These are phyloP conservation scores for Scorias spongiosa DNA, from an alignment of 2,329 filamentous ascomycete genomes.

Conservation along the genomic window DNA sequence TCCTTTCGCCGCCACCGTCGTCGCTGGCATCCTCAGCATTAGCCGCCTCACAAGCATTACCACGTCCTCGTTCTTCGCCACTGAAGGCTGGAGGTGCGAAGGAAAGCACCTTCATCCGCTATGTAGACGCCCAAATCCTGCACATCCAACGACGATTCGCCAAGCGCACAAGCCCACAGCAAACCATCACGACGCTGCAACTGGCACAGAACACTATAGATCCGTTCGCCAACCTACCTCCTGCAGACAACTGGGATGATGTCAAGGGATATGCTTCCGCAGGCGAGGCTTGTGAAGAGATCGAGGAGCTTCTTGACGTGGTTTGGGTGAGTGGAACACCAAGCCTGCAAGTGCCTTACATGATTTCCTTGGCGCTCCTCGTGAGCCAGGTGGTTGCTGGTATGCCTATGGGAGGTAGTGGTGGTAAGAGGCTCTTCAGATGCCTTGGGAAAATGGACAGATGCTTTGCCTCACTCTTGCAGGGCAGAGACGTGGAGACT, in stretches of 20 bases:
- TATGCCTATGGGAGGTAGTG: constrained; percentile 42
- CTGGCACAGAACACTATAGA: neutral
- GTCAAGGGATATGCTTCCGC: constrained; percentile 45
- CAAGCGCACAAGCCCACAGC: constrained; percentile 26
- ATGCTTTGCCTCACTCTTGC: constrained; percentile 63
- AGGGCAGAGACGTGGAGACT: constrained; percentile 50
- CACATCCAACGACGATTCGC: constrained; percentile 37
- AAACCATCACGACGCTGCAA: neutral
- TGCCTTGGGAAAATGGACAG: constrained; percentile 67
- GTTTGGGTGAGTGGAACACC: constrained; percentile 80
- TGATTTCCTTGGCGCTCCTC: constrained; percentile 62
- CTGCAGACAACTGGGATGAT: constrained; percentile 21
- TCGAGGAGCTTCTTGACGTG: constrained; percentile 61
- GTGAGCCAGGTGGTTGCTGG: constrained; percentile 56
- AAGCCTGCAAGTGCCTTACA: constrained; percentile 67
- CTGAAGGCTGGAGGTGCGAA: constrained; percentile 41
- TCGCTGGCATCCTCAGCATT: constrained; percentile 26
- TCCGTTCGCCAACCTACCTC: constrained; percentile 1
- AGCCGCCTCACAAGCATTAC: constrained; percentile 25
- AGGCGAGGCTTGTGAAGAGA: constrained; percentile 54
- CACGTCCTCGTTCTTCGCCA: constrained; percentile 36
- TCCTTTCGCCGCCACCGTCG: constrained; percentile 36
- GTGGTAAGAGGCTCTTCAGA: constrained; percentile 52
- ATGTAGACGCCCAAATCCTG: constrained; percentile 38
- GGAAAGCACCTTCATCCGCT: constrained; percentile 42